Evolutionary conservation across 306 rosid species (phyloP), one percentile per base, ranked within the genome.

Genomic region (Vigna angularis): DNA sequence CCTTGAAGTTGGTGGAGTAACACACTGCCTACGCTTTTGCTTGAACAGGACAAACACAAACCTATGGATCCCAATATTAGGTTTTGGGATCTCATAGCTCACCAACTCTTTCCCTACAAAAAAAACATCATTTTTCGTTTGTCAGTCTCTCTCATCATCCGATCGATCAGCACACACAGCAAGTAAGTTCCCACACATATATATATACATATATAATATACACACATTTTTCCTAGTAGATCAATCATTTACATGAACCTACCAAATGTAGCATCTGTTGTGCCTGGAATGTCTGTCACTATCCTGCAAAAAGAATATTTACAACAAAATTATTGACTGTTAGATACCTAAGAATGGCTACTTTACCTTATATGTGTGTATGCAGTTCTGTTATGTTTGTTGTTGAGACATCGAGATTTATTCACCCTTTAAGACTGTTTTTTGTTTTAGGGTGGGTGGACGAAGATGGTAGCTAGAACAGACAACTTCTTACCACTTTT

Each of bases 181-280:
- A 45, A 49, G 47, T 70, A 10, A 52, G 50, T 52, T 34, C 64
- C 5, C 30, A 20, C 22, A 20, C 22, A 16, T 52, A 16, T n/a
- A 18, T 18, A 18, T 18, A 20, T 20, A 26, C 2, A 26, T 26
- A 26, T 26, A 26, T 1, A 26, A 20, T 3, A 26, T 3, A 26
- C 28, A 26, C 3, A 28, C 13, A 34, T 49, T 49, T 20, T 49
- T 4, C 44, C 22, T 40, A 28, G 38, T 18, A 18, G 73, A 63
- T 18, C 34, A 45, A 48, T 53, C 11, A 9, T n/a, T 57, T 49
- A 44, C 16, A n/a, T 56, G 38, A n/a, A 85, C 89, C 74, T 86
- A 95, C 99, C 99, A 82, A 93, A 96, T 81, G 97, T 87, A 63
- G 91, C 97, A 83, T 93, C 98, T 74, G 99, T 96, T 70, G 98